Base-by-base conservation (phyloP, 1,139 yeast genomes). In the Candida sojae region DNA sequence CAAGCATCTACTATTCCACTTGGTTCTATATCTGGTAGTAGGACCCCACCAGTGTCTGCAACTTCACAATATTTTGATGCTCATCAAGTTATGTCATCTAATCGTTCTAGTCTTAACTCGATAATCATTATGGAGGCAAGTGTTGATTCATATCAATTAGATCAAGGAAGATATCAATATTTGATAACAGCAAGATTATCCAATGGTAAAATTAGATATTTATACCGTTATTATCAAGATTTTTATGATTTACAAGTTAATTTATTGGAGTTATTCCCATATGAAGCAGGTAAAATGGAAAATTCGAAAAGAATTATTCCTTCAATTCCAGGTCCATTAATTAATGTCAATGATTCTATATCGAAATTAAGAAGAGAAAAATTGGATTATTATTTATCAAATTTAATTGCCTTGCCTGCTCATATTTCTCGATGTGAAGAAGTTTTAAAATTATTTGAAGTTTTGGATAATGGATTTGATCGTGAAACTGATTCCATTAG, bases 301-400 rank as follows among this genome's bases (percentile, higher is more conserved):
- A 82, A 83, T 55, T 76, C 80, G 36, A 71, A 75, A 48, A 80
- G 99, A 55, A 86, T 87, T 36, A 78, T 93, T 52, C 99, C 99
- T 4, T 90, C 88, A 54, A 92, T 95, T 62, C 99, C 99, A 0
- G 99, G 99, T 1, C 99, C 99, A 2, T 78, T 93, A 45, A 87
- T 96, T 42, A 88, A 88, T 62, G 97, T 93, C 45, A 91, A 92
- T 54, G 98, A 92, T 62, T 81, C 86, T 45, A 86, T 92, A 48
- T 88, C 97, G 12, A 85, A 86, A 57, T 87, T 89, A 63, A 80
- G 99, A 59, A 78, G 93, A 56, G 88, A 84, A 34, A 96, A 90
- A 66, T 76, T 95, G 57, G 95, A 93, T 66, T 83, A 83, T 50
- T 93, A 93, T 63, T 84, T 95, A 47, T 79, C 84, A 47, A 88